phyloP scores from a whole-genome alignment of 2,329 filamentous ascomycete genomes.

The Hypoxylon sp. region DNA sequence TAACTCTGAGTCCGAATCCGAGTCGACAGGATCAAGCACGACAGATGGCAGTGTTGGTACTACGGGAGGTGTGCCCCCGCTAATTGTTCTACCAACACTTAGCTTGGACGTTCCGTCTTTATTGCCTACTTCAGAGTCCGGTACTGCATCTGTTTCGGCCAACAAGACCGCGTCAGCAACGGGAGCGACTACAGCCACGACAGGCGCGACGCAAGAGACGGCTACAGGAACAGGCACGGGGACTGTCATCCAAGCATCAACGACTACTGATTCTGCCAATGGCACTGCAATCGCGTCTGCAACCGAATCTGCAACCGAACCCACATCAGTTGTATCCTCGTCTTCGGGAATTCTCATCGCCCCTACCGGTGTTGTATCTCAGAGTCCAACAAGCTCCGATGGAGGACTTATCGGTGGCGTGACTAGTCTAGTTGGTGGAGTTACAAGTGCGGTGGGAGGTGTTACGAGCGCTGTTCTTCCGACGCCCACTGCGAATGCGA shows the following conservation, averaged over 20 bases:
- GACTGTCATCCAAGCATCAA: slow-evolving; percentile 2
- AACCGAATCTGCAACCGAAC: slow-evolving; percentile 23
- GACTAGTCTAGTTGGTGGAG: slow-evolving; percentile 35
- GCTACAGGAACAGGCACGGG: slow-evolving; percentile 29
- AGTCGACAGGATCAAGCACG: slow-evolving; percentile 14
- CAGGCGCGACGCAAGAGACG: slow-evolving; percentile 5
- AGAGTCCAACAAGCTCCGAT: slow-evolving; percentile 34
- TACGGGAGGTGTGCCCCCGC: slow-evolving; percentile 28
- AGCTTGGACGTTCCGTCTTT: slow-evolving; percentile 35
- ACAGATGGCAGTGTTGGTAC: slow-evolving; percentile 31
- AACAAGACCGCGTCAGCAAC: slow-evolving; percentile 6
- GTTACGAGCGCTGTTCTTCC: slow-evolving; percentile 35
- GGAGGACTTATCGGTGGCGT: slow-evolving; percentile 43
- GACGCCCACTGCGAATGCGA: slow-evolving; percentile 33
- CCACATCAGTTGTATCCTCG: slow-evolving; percentile 24
- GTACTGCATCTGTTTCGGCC: slow-evolving; percentile 16
- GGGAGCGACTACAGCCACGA: slow-evolving; percentile 16
- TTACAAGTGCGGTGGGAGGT: slow-evolving; percentile 29
- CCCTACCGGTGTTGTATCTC: slow-evolving; percentile 48
- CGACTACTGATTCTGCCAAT: slow-evolving; percentile 22
- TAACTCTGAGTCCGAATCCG: slow-evolving; percentile 21
- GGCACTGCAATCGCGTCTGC: slow-evolving; percentile 16
- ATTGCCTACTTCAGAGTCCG: slow-evolving; percentile 13
- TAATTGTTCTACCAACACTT: slow-evolving; percentile 42
- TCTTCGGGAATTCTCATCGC: slow-evolving; percentile 48